Base-by-base conservation (phyloP, 495 filamentous ascomycete species). In the Aspergillus ellipticus region DNA sequence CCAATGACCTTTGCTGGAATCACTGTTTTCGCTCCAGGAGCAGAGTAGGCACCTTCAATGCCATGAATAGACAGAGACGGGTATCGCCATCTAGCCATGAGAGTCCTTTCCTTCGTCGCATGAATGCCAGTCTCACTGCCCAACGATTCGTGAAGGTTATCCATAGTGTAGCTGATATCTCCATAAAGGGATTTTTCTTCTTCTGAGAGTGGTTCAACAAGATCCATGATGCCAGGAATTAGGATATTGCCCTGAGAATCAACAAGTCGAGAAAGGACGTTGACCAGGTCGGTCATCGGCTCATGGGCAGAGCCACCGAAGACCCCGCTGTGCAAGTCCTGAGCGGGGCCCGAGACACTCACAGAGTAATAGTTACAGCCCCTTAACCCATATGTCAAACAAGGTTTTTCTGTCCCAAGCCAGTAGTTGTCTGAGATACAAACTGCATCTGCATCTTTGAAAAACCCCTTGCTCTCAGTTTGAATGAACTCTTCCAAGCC, bases 341-440 rank as follows among this genome's bases (percentile, higher is more conserved):
- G 89, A 17, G 87, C 92, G 13, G 95, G 94, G 8, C 94, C 94
- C 3, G 84, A 88, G 50, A 99, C 75, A 66, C 88, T 86, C 57
- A 99, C 69, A 55, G 84, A 87, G 79, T 97, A 99, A 81, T 97
- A 97, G 72, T 91, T 97, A 83, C 89, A 92, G 11, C 94, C 94
- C 42, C 94, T 89, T n/a, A 99, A 85, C 41, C 95, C 95, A 70
- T 99, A 99, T 10, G 95, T 97, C 53, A 99, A 74, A 63, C 95
- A 99, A 2, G 95, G 95, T 74, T 96, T 96, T 81, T 97, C 89
- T 6, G 94, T 96, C 31, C 94, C 94, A 15, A 99, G 86, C 95
- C 95, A 99, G 85, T 99, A 99, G 79, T 99, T 99, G 73, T 99
- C 95, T 48, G 89, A 95, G 65, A 99, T 99, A 78, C 95, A 97